These are phyloP conservation scores for Leishmania major DNA, from an alignment of 208 protist genomes.

Conservation along the genomic window DNA sequence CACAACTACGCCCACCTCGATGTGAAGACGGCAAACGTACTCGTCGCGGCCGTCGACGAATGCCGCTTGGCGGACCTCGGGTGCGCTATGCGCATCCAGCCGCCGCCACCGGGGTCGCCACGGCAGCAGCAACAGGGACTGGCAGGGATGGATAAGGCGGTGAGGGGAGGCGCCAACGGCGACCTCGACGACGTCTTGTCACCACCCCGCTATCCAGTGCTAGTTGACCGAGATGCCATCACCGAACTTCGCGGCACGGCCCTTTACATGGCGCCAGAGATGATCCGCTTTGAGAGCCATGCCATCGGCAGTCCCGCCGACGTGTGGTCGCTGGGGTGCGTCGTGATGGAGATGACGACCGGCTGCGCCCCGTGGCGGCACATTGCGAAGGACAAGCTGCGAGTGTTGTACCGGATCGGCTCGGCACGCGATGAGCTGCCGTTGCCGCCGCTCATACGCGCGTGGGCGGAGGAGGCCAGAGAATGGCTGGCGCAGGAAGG, in stretches of 20 bases:
- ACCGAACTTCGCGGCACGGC: slow-evolving; percentile 83
- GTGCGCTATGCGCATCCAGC: slow-evolving; percentile 79
- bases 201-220: slow-evolving; percentile 39
- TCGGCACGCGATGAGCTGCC: slow-evolving; percentile 60
- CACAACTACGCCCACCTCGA: slow-evolving; percentile 90
- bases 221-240: slow-evolving; percentile 64
- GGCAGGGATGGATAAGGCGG: background rate
- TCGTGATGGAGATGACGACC: slow-evolving; percentile 83
- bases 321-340: slow-evolving; percentile 86
- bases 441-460: slow-evolving; percentile 62
- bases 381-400: slow-evolving; percentile 51
- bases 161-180: slow-evolving; percentile 1
- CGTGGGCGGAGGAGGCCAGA: slow-evolving; percentile 45
- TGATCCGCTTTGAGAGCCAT: slow-evolving; percentile 73
- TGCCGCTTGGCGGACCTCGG: slow-evolving; percentile 94
- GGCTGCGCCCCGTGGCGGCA: slow-evolving; percentile 78
- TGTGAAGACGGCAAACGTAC: slow-evolving; percentile 91
- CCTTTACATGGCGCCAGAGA: slow-evolving; percentile 88
- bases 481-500: slow-evolving; percentile 29
- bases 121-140: background rate
- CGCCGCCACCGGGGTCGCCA: background rate
- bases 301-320: slow-evolving; percentile 69
- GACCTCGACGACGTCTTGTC: slow-evolving; percentile 3
- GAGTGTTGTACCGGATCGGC: slow-evolving; percentile 60
- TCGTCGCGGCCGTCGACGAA: slow-evolving; percentile 69